phyloP scores from a whole-genome alignment of 2,329 filamentous ascomycete genomes.

The Albophoma yamanashiensis region DNA sequence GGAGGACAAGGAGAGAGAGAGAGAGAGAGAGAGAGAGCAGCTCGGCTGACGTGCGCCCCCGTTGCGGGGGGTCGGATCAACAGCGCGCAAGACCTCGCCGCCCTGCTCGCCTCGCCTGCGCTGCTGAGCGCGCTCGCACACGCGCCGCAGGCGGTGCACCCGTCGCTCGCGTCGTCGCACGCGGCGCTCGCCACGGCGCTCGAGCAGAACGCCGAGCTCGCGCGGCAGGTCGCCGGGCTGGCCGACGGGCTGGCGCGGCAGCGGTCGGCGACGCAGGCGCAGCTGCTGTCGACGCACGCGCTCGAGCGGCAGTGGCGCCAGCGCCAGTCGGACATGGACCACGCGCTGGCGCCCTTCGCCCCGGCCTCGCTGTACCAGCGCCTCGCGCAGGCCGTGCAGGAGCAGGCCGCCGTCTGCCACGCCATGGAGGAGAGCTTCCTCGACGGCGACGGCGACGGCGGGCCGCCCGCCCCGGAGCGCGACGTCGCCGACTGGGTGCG shows the following conservation, averaged over 20 bases:
- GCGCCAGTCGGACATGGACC: conserved; percentile 83
- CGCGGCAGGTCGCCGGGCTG: conserved; percentile 48
- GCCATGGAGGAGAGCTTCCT: conserved; percentile 91
- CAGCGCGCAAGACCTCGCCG: conserved; percentile 70
- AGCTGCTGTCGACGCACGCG: conserved; percentile 72
- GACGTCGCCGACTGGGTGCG: conserved; percentile 81
- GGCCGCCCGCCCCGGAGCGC: conserved; percentile 53
- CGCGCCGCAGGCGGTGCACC: conserved; percentile 56
- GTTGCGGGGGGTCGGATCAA: conserved; percentile 7
- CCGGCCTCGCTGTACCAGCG: conserved; percentile 80
- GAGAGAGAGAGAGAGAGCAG: too few relatives aligned
- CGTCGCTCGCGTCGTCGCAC: conserved; percentile 57
- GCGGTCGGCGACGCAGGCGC: conserved; percentile 64
- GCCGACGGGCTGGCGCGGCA: conserved; percentile 47
- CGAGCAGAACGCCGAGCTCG: conserved; percentile 60
- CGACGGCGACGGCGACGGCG: conserved; percentile 38
- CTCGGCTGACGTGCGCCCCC: neutral
- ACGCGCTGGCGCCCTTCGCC: conserved; percentile 72
- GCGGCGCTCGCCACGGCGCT: conserved; percentile 54
- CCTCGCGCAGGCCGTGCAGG: conserved; percentile 62
- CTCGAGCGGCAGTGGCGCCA: conserved; percentile 87
- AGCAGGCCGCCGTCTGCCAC: conserved; percentile 71
- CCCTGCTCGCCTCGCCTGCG: conserved; percentile 51
- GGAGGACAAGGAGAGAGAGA: too few relatives aligned
- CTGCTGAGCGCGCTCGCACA: conserved; percentile 68